Conservation (phyloP, 257 asterid genomes). For the Gentiana straminea region DNA sequence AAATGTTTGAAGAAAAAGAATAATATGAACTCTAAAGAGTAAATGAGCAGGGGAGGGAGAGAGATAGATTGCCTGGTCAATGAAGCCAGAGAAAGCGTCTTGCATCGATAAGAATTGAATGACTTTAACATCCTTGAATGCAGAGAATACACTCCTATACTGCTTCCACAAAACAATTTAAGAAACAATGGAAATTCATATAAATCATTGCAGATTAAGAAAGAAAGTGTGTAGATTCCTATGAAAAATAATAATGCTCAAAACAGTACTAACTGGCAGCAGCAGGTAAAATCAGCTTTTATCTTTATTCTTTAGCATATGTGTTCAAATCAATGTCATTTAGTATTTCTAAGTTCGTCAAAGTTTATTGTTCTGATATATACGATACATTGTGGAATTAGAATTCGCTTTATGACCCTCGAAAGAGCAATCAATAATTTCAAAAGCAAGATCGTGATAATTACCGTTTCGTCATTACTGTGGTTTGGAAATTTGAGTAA, state of each 20-base stretch:
- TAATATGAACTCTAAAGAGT: not conserved
- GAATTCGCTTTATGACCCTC: too few relatives aligned
- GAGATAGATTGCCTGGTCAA: slow-evolving; percentile 55
- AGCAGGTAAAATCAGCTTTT: too few relatives aligned
- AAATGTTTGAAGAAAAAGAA: too few relatives aligned
- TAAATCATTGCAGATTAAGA: not conserved
- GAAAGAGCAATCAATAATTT: too few relatives aligned
- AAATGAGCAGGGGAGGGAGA: slow-evolving; percentile 5
- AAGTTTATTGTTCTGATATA: too few relatives aligned
- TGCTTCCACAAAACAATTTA: slow-evolving; percentile 23
- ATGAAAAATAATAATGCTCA: too few relatives aligned
- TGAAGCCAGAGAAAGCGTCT: slow-evolving; percentile 76
- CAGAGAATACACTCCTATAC: slow-evolving; percentile 64
- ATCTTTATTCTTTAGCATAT: too few relatives aligned
- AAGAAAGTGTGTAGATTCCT: too few relatives aligned
- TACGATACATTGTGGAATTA: too few relatives aligned
- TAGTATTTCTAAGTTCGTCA: too few relatives aligned
- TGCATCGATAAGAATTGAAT: slow-evolving; percentile 90
- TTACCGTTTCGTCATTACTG: slow-evolving; percentile 78
- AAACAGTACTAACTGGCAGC: too few relatives aligned
- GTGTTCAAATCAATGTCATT: too few relatives aligned
- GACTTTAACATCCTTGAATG: slow-evolving; percentile 73
- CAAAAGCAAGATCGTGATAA: slow-evolving; percentile 4
- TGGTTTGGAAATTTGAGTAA: slow-evolving; percentile 67
- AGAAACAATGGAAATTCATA: not conserved